Percentiles rank a stretch among this genome's conserved stretches.
These are phyloP conservation scores for Malbranchea zuffiana DNA, from an alignment of 2,329 filamentous ascomycete genomes.

Conservation along the genomic window DNA sequence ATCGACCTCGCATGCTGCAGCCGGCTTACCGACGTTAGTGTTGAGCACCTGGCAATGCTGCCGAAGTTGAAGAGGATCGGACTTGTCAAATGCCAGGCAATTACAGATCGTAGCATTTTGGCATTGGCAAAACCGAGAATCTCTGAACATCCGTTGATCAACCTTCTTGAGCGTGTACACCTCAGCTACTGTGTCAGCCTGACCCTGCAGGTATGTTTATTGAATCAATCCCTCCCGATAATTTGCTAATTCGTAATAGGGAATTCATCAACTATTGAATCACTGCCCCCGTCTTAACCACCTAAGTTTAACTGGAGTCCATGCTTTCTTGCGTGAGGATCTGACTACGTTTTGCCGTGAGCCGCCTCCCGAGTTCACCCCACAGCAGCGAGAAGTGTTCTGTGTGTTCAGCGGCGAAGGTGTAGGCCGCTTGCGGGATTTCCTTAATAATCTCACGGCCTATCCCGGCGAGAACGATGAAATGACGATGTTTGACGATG, in stretches of 20 bases:
- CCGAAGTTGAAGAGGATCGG: constrained; percentile 93
- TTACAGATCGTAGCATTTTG: constrained; percentile 81
- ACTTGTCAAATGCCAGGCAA: constrained; percentile 81
- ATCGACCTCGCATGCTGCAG: constrained; percentile 95
- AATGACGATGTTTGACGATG: constrained; percentile 36
- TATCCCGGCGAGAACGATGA: constrained; percentile 26
- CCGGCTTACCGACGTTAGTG: constrained; percentile 75
- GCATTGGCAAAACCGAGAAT: constrained; percentile 60
- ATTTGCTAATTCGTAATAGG: constrained; percentile 41
- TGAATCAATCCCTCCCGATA: constrained; percentile 1
- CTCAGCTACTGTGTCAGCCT: constrained; percentile 87
- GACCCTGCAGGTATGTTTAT: constrained; percentile 58
- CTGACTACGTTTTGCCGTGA: constrained; percentile 76
- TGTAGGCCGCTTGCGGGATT: constrained; percentile 64
- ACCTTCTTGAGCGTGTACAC: constrained; percentile 80
- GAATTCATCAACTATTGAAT: constrained; percentile 80
- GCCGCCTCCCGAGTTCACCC: constrained; percentile 83
- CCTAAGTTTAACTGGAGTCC: constrained; percentile 84
- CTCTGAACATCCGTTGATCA: constrained; percentile 49
- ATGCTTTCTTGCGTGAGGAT: constrained; percentile 77
- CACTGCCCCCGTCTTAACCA: constrained; percentile 88
- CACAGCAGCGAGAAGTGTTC: constrained; percentile 89
- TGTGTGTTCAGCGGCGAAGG: constrained; percentile 92
- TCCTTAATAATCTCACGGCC: constrained; percentile 50
- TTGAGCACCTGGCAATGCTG: constrained; percentile 69